Evolutionary conservation across 2,329 filamentous ascomycete species (phyloP), one percentile per base, ranked within the genome.

Genomic region (Aspergillus tamarii): DNA sequence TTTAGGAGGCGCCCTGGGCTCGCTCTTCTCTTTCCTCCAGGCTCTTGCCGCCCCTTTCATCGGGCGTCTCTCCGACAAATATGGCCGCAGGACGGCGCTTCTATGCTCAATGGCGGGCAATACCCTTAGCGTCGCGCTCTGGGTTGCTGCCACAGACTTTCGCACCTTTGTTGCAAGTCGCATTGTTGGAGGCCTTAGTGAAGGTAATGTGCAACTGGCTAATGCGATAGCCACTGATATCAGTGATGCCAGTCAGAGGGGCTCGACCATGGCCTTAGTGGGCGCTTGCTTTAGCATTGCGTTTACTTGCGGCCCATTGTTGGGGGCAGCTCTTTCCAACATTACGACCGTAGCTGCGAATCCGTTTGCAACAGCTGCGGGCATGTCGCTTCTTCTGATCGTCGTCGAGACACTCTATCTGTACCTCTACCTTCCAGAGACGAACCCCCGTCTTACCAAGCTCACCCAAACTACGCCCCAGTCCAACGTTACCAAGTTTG

Each of bases 151-250:
- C 0, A 91, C 92, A 60, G 94, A 98, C 80, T 99, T 99, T 81
- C 88, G 94, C 48, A 98, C 94, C 2, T 99, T 99, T 75, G 85
- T 99, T 34, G 91, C 93, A n/a, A 96, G 93, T 70, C 89, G 95
- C 57, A 82, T 99, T 2, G 92, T 99, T 0, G 95, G 95, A 28
- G 95, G 95, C 0, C 80, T 99, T 68, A 97, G 94, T 62, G 95
- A 99, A 81, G 95, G 95, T 66, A 99, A 99, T 72, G 92, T 99
- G 3, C 95, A 99, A 82, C 85, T 99, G 16, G 94, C 95, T 5
- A 95, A 94, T 67, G 94, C 95, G 48, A 98, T 99, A 77, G 95
- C 95, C 21, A 95, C 94, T 45, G 95, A 99, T 77, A 94, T 99
- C 69, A 96, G 92, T 50, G 93, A 96, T 72, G 91, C 94, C 70